These are phyloP conservation scores for Komagataella pastoris DNA, from an alignment of 805 yeast genomes.

Conservation along the genomic window DNA sequence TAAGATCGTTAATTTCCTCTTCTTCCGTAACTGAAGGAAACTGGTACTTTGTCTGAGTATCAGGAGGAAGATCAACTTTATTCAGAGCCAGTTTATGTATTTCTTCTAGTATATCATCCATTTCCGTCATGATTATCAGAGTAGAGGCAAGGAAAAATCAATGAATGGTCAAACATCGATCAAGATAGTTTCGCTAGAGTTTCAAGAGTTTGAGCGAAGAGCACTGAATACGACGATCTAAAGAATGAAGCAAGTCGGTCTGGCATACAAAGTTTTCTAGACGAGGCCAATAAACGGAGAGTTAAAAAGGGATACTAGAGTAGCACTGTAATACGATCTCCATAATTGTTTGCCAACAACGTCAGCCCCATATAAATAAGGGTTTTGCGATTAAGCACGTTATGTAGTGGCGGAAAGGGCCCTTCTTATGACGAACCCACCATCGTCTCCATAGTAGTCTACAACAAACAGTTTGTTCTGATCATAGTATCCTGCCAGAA, in stretches of 20 bases:
- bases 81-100: not conserved
- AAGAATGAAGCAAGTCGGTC: not conserved
- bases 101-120: not conserved
- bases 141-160: not conserved
- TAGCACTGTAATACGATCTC: no score
- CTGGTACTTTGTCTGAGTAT: conserved; percentile 4
- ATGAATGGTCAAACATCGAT: not conserved
- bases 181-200: not conserved
- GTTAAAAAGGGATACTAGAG: not conserved
- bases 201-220: not conserved
- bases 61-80: conserved; percentile 3
- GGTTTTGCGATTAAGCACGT: no score
- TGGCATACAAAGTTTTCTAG: not conserved
- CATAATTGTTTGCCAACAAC: no score
- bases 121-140: not conserved
- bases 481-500: no score
- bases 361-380: no score
- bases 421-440: no score
- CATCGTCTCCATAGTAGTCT: no score
- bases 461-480: no score
- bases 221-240: not conserved
- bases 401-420: no score
- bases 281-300: not conserved
- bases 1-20: conserved; percentile 12
- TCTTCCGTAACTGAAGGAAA: conserved; percentile 4